A percentile compares a stretch with the other conserved stretches of the same genome.
Conservation (phyloP, 352 stramenopile species). For the Phytophthora pini region DNA sequence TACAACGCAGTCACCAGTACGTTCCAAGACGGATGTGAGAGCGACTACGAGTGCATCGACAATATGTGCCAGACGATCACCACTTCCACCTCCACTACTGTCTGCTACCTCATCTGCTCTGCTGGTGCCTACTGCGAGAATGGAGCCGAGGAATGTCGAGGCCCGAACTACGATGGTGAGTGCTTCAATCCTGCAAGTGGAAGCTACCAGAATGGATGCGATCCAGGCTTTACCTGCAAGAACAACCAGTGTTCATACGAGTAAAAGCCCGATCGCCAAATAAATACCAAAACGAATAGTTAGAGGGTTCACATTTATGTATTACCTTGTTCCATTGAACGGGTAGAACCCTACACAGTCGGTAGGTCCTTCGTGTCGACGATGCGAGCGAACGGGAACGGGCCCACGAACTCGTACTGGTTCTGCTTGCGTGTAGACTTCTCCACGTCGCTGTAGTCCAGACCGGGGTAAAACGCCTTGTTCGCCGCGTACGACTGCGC, state of each 20-base stretch:
- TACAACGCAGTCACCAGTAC: slow-evolving; percentile 22
- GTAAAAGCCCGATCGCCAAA: slow-evolving; percentile 13
- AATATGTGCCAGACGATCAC: slow-evolving; percentile 16
- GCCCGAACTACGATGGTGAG: slow-evolving; percentile 27
- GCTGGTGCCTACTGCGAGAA: slow-evolving; percentile 38
- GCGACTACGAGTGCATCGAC: slow-evolving; percentile 17
- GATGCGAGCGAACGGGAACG: slow-evolving; percentile 72
- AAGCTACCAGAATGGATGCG: slow-evolving; percentile 24
- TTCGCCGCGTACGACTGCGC: slow-evolving; percentile 72
- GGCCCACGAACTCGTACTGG: slow-evolving; percentile 66
- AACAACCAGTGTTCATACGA: slow-evolving; percentile 32
- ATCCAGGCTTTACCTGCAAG: slow-evolving; percentile 20
- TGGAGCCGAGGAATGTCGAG: slow-evolving; percentile 29
- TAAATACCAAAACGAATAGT: not conserved
- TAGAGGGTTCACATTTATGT: too few relatives aligned
- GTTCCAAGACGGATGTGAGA: slow-evolving; percentile 16
- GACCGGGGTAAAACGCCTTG: slow-evolving; percentile 46
- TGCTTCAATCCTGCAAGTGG: slow-evolving; percentile 40
- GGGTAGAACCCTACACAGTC: slow-evolving; percentile 1
- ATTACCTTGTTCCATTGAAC: too few relatives aligned
- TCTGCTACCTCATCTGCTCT: slow-evolving; percentile 29
- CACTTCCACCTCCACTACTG: not conserved
- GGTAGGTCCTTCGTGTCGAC: slow-evolving; percentile 53
- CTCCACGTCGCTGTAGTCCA: slow-evolving; percentile 70
- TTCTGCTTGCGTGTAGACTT: slow-evolving; percentile 73